Conservation (phyloP, 1,284 basidiomycete species). For the Papiliotrema laurentii region DNA sequence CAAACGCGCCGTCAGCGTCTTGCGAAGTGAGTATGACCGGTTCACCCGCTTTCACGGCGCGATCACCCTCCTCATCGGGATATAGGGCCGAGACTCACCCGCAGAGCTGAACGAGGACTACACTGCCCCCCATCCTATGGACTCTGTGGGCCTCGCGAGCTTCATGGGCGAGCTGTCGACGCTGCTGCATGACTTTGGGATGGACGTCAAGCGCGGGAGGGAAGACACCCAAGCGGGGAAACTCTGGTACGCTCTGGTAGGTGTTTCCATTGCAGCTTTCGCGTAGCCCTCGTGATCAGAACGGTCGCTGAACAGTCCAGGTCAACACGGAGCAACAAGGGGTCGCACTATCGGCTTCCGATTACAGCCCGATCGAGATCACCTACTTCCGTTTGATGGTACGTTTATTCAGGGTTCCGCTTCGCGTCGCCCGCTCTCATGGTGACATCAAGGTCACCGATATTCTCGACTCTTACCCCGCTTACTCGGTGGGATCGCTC, state of each 20-base stretch:
- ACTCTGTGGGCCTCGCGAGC: constrained; percentile 18
- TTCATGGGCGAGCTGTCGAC: constrained; percentile 32
- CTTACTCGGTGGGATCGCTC: constrained; percentile 36
- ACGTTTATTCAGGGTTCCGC: not conserved
- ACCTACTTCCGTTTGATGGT: constrained; percentile 37
- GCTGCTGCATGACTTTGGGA: constrained; percentile 30
- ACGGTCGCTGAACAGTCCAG: constrained; percentile 8
- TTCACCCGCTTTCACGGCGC: no score
- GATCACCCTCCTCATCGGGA: no score
- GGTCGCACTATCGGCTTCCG: constrained; percentile 32
- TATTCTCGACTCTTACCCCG: constrained; percentile 41
- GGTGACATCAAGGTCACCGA: constrained; percentile 18
- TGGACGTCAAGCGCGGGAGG: constrained; percentile 24
- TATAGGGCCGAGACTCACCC: not conserved
- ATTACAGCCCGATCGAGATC: constrained; percentile 40
- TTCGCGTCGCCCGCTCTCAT: no score
- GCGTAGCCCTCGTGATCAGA: not conserved
- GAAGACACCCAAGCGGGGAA: constrained; percentile 32
- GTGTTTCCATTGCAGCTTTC: no score
- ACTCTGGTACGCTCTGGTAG: constrained; percentile 31
- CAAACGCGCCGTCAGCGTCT: constrained; percentile 30
- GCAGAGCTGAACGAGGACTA: constrained; percentile 26
- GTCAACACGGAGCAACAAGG: constrained; percentile 34
- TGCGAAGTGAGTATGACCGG: constrained; percentile 17
- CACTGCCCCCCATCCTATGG: constrained; percentile 17